These are phyloP conservation scores for Stipa capillata DNA, from an alignment of 176 grass and related monocot species.

Conservation along the genomic window DNA sequence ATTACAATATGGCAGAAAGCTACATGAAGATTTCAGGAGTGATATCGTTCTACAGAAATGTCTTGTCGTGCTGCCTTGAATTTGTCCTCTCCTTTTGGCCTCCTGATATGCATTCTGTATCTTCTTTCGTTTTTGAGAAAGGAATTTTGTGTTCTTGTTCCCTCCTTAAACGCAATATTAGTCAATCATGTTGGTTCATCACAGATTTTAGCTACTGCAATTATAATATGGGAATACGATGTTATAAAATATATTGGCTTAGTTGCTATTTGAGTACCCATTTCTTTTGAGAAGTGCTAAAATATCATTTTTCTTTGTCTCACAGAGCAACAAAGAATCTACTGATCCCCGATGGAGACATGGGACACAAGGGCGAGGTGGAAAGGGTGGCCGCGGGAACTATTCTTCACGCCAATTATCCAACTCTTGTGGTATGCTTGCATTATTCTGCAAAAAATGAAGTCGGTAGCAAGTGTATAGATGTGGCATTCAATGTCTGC, in stretches of 20 bases:
- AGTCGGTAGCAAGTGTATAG: neutral
- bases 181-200: neutral
- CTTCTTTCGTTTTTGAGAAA: neutral
- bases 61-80: neutral
- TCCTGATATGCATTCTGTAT: neutral
- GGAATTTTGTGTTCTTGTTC: neutral
- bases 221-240: neutral
- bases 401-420: conserved; percentile 44
- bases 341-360: conserved; percentile 44
- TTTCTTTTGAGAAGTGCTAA: neutral
- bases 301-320: neutral
- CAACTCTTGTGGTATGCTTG: conserved; percentile 44
- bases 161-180: neutral
- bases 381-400: conserved; percentile 45
- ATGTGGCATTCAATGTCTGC: neutral
- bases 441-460: neutral
- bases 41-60: neutral
- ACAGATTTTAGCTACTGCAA: neutral
- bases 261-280: neutral
- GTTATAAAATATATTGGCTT: neutral
- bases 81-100: neutral
- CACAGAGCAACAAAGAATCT: conserved; percentile 42
- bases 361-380: conserved; percentile 49
- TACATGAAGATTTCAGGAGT: neutral
- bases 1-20: no score